These are phyloP conservation scores for Salix exigua DNA, from an alignment of 345 rosid genomes.

Conservation along the genomic window DNA sequence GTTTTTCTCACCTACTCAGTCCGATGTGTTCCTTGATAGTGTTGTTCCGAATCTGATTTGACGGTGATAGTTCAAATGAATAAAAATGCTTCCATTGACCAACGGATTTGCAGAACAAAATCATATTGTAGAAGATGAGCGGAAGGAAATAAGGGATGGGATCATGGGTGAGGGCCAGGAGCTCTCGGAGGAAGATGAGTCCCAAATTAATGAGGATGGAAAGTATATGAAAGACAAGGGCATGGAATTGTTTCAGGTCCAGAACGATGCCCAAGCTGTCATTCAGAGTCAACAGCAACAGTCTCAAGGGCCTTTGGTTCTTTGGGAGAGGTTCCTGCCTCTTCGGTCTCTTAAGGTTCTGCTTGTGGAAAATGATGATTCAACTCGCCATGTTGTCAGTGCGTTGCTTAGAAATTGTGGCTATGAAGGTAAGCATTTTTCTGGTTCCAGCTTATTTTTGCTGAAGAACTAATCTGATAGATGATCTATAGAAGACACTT, in stretches of 20 bases:
- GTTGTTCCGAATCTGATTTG: conserved; percentile 43
- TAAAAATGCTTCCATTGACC: conserved; percentile 19
- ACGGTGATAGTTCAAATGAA: conserved; percentile 32
- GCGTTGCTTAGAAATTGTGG: conserved; percentile 44
- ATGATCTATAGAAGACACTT: not conserved
- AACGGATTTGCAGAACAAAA: conserved; percentile 28
- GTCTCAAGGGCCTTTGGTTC: conserved; percentile 22
- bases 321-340: conserved; percentile 40
- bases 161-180: conserved; percentile 37
- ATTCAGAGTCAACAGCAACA: conserved; percentile 23
- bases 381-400: conserved; percentile 38
- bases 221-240: conserved; percentile 22
- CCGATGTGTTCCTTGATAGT: conserved; percentile 13
- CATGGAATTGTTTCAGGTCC: conserved; percentile 15
- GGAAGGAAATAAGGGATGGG: conserved; percentile 31
- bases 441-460: not conserved
- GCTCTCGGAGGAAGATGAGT: conserved; percentile 46
- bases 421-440: conserved; percentile 33
- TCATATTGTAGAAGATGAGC: conserved; percentile 20
- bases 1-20: conserved; percentile 10
- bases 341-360: conserved; percentile 39
- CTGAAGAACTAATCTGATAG: not conserved
- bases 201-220: conserved; percentile 26
- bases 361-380: conserved; percentile 44
- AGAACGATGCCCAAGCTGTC: conserved; percentile 11